Conservation (phyloP, 1,139 yeast species). For the Saccharomycopsis phalli region DNA sequence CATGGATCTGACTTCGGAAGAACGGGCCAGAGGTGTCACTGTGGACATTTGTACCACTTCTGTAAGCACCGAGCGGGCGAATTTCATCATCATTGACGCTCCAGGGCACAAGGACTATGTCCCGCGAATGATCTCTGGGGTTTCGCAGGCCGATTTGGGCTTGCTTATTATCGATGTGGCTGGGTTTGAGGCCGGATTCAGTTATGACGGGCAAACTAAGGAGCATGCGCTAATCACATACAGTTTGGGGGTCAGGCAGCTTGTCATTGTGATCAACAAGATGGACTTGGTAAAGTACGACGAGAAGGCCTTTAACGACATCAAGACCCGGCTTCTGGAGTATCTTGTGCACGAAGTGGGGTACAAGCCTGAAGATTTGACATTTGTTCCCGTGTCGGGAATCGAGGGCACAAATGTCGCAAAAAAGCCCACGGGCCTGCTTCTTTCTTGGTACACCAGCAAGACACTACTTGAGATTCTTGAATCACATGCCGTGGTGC, state of each 20-base stretch:
- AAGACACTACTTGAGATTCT: slow-evolving; percentile 55
- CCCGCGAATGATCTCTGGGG: slow-evolving; percentile 98
- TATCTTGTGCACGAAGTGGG: slow-evolving; percentile 59
- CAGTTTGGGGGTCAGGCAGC: slow-evolving; percentile 66
- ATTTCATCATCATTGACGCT: slow-evolving; percentile 88
- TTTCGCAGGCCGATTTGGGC: slow-evolving; percentile 71
- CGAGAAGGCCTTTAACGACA: slow-evolving; percentile 52
- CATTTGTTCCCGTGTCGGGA: slow-evolving; percentile 82
- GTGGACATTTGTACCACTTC: slow-evolving; percentile 83
- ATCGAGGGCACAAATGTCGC: slow-evolving; percentile 76
- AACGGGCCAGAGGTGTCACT: slow-evolving; percentile 84
- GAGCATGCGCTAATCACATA: slow-evolving; percentile 85
- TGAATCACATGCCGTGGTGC: slow-evolving; percentile 30
- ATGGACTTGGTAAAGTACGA: slow-evolving; percentile 75
- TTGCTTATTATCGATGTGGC: slow-evolving; percentile 55
- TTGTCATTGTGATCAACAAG: slow-evolving; percentile 80
- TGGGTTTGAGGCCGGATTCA: slow-evolving; percentile 86
- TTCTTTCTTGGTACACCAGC: slow-evolving; percentile 27
- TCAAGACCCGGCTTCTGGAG: slow-evolving; percentile 46
- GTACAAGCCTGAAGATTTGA: slow-evolving; percentile 40
- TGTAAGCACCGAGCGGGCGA: slow-evolving; percentile 57
- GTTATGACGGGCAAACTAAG: slow-evolving; percentile 84
- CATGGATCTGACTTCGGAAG: slow-evolving; percentile 91
- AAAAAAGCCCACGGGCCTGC: slow-evolving; percentile 30
- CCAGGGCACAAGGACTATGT: slow-evolving; percentile 98